These are phyloP conservation scores for Mollisia scopiformis DNA, from an alignment of 2,329 filamentous ascomycete species.

Conservation along the genomic window DNA sequence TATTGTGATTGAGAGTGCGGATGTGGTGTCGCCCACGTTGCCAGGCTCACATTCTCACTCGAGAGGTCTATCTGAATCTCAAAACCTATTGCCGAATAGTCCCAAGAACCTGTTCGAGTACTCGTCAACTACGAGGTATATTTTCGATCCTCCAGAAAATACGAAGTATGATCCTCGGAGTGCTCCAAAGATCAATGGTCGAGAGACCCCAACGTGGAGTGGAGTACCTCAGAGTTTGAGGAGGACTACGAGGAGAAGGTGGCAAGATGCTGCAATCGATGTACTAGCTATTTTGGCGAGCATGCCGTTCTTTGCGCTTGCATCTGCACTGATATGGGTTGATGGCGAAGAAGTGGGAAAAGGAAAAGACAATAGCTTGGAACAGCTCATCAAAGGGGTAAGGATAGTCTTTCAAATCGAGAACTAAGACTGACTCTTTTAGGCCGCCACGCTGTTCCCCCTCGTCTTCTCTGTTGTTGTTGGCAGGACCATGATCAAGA, in stretches of 20 bases:
- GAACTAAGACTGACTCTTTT: neutral
- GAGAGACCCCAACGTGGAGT: conserved; percentile 12
- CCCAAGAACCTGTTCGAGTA: conserved; percentile 20
- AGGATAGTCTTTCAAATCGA: too few species aligned
- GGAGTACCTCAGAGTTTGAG: conserved; percentile 14
- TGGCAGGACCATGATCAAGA: conserved; percentile 21
- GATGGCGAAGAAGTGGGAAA: conserved; percentile 9
- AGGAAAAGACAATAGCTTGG: conserved; percentile 14
- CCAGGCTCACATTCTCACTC: conserved; percentile 8
- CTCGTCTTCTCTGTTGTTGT: conserved; percentile 25
- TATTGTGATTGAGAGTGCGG: conserved; percentile 9
- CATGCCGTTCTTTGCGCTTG: conserved; percentile 22
- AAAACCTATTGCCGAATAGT: conserved; percentile 16
- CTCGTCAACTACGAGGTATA: conserved; percentile 10
- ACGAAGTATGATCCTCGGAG: neutral
- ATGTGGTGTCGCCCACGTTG: neutral
- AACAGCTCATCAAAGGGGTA: conserved; percentile 19
- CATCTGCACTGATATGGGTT: conserved; percentile 11
- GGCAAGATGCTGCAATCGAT: conserved; percentile 11
- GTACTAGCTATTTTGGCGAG: conserved; percentile 1
- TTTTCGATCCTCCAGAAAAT: conserved; percentile 7
- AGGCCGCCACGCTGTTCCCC: conserved; percentile 26
- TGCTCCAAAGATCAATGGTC: neutral
- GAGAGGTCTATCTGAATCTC: conserved; percentile 17
- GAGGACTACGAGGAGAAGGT: conserved; percentile 11